Evolutionary conservation across 2,329 filamentous ascomycete genomes (phyloP).

Genomic region (Arachnopeziza araneosa): DNA sequence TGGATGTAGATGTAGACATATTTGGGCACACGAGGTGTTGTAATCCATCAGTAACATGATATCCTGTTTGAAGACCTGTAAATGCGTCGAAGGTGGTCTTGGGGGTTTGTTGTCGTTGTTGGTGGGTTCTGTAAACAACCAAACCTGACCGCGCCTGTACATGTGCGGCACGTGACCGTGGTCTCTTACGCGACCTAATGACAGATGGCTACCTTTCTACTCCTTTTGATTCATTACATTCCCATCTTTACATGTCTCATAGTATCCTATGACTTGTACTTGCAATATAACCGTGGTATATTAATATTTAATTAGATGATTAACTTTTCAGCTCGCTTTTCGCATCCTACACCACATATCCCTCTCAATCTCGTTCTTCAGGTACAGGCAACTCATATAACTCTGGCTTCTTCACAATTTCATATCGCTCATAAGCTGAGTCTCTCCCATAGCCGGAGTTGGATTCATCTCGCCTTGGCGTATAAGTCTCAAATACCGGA

Average conservation of each 20-base stretch:
- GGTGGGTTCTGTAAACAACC: neutral
- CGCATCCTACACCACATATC: neutral
- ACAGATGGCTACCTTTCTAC: too few relatives aligned
- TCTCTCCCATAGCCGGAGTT: neutral
- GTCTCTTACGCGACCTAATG: too few relatives aligned
- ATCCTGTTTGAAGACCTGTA: neutral
- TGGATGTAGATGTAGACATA: conserved; percentile 24
- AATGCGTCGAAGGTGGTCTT: neutral
- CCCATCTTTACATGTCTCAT: too few relatives aligned
- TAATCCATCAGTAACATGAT: conserved; percentile 6
- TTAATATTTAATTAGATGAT: too few relatives aligned
- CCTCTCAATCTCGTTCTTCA: neutral
- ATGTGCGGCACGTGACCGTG: too few relatives aligned
- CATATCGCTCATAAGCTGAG: neutral
- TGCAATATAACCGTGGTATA: too few relatives aligned
- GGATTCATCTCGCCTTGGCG: neutral
- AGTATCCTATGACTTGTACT: too few relatives aligned
- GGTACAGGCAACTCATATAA: neutral
- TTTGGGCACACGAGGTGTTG: neutral
- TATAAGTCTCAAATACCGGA: neutral
- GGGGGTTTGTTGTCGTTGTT: neutral
- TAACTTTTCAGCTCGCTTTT: neutral
- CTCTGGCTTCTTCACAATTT: neutral
- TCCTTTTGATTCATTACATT: too few relatives aligned
- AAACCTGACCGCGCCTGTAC: neutral